Percentiles rank a stretch among this genome's conserved stretches.
phyloP scores from a whole-genome alignment of 2,329 filamentous ascomycete genomes.

The Fusarium subglutinans region DNA sequence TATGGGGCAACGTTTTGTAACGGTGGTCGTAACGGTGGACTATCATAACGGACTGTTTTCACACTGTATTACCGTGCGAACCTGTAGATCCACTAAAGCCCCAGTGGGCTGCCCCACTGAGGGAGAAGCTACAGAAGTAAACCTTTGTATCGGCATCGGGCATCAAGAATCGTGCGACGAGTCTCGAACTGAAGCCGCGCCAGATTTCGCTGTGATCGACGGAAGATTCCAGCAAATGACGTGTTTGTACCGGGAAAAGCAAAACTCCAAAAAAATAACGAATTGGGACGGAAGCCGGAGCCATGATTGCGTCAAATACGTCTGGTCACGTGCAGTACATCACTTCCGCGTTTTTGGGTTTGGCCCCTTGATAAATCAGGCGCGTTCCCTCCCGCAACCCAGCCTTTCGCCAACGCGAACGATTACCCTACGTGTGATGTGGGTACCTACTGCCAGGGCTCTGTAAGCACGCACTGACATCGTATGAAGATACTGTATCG shows the following conservation, averaged over 20 bases:
- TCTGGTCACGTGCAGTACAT: neutral
- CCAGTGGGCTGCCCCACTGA: too few relatives aligned
- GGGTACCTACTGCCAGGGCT: neutral
- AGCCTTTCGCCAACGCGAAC: too few relatives aligned
- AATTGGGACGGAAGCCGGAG: neutral
- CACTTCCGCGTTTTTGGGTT: neutral
- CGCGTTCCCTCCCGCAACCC: neutral
- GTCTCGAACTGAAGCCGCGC: neutral
- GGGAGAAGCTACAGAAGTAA: too few relatives aligned
- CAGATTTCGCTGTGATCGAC: neutral
- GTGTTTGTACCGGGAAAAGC: neutral
- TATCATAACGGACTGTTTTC: neutral
- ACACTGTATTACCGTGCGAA: neutral
- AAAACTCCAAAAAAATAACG: neutral
- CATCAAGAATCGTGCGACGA: neutral
- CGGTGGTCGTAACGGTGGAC: too few relatives aligned
- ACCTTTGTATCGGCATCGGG: too few relatives aligned
- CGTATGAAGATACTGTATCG: too few relatives aligned
- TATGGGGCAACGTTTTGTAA: slow-evolving; percentile 1
- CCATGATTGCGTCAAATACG: neutral
- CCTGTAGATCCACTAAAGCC: too few relatives aligned
- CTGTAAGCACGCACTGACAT: neutral
- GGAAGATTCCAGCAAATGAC: neutral
- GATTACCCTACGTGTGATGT: too few relatives aligned
- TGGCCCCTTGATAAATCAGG: neutral